These are phyloP conservation scores for Megacollybia marginata DNA, from an alignment of 768 basidiomycete species.

Conservation along the genomic window DNA sequence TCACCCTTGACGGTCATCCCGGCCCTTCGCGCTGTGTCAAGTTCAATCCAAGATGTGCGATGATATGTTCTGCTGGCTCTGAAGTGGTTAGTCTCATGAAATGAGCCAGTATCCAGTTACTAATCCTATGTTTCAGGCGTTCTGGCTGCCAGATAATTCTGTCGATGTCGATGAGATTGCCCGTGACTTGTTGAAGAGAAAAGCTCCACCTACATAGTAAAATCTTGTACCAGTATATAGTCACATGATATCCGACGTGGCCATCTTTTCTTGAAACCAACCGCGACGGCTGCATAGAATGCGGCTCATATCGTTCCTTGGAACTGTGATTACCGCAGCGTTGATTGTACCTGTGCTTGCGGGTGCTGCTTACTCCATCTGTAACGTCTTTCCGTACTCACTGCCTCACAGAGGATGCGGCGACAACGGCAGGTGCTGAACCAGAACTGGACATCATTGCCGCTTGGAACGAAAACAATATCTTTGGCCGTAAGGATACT, in stretches of 20 bases:
- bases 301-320: too few species aligned
- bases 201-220: constrained; percentile 28
- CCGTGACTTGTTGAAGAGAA: constrained; percentile 51
- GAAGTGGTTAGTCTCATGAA: constrained; percentile 56
- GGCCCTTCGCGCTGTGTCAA: constrained; percentile 80
- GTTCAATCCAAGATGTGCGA: constrained; percentile 85
- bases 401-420: too few species aligned
- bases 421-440: neutral
- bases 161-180: constrained; percentile 65
- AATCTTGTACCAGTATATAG: too few species aligned
- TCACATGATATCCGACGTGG: too few species aligned
- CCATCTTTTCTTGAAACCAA: too few species aligned
- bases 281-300: too few species aligned
- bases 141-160: constrained; percentile 48
- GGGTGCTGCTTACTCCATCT: too few species aligned
- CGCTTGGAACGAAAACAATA: constrained; percentile 63
- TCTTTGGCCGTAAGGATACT: constrained; percentile 72
- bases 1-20: constrained; percentile 67
- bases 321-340: too few species aligned
- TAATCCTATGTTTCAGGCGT: constrained; percentile 24
- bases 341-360: too few species aligned
- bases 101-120: constrained; percentile 3
- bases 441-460: constrained; percentile 52
- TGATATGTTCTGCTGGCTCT: constrained; percentile 80
- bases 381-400: too few species aligned